phyloP scores from a whole-genome alignment of 768 basidiomycete genomes.

The Hericium coralloides region DNA sequence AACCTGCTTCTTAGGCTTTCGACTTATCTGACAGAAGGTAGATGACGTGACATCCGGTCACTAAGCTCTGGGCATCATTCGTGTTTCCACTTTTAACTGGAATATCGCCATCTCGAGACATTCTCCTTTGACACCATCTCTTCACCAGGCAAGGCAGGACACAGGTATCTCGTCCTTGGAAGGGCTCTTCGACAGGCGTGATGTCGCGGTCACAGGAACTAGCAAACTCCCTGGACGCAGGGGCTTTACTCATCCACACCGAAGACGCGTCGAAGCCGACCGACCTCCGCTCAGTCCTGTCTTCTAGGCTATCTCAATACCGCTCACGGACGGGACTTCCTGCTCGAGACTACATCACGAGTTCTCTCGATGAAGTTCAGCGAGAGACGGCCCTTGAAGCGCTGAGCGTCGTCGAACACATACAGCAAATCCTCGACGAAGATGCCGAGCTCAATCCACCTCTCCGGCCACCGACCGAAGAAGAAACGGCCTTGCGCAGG shows the following conservation, averaged over 20 bases:
- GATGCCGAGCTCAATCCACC: background rate
- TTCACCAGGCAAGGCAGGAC: no score
- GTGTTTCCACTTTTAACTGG: no score
- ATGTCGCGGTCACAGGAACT: conserved; percentile 7
- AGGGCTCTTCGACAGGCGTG: no score
- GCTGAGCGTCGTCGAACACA: conserved; percentile 8
- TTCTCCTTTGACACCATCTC: no score
- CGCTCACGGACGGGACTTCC: conserved; percentile 6
- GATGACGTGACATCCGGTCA: no score
- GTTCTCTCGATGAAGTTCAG: conserved; percentile 8
- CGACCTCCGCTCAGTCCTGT: conserved; percentile 8
- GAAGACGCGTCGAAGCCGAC: conserved; percentile 4
- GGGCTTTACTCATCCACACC: conserved; percentile 7
- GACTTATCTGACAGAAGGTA: no score
- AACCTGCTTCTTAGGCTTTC: no score
- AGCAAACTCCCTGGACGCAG: conserved; percentile 4
- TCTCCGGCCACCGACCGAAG: background rate
- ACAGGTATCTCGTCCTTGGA: no score
- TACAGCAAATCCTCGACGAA: conserved; percentile 11
- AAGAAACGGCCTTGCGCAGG: background rate
- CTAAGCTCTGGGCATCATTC: no score
- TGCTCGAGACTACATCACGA: background rate
- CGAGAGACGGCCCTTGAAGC: conserved; percentile 9
- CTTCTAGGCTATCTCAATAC: conserved; percentile 8
- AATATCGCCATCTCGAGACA: no score